Conservation (phyloP, 2,329 filamentous ascomycete species). For the Zymoseptoria tritici region DNA sequence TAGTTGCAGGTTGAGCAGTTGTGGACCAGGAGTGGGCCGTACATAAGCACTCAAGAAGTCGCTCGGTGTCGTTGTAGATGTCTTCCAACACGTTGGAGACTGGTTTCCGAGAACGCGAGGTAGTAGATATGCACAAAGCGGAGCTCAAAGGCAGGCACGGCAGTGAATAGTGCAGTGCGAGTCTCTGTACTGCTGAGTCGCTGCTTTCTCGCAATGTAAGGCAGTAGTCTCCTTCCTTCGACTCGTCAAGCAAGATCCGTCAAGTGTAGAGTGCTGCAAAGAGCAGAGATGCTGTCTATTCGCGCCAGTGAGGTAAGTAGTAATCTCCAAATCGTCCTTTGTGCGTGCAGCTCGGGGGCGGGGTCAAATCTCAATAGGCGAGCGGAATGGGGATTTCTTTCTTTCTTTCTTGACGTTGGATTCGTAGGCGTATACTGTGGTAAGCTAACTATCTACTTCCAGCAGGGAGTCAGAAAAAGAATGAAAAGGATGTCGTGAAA, state of each 20-base stretch:
- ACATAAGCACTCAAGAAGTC: not conserved
- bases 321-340: not conserved
- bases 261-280: not conserved
- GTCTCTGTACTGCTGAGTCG: not conserved
- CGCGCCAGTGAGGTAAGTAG: not conserved
- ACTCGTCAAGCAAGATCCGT: not conserved
- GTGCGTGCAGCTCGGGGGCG: not conserved
- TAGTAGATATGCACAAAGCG: not conserved
- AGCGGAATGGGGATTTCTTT: not conserved
- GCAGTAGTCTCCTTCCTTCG: not conserved
- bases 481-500: not conserved
- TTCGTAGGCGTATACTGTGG: not conserved
- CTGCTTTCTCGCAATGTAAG: not conserved
- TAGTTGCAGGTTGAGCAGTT: constrained; percentile 25
- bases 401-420: not conserved
- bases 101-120: not conserved
- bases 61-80: not conserved
- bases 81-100: not conserved
- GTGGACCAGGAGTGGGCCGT: constrained; percentile 19
- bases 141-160: not conserved
- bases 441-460: not conserved
- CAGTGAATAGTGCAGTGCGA: not conserved
- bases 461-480: not conserved
- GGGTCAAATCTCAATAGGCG: not conserved
- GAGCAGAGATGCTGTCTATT: not conserved